phyloP scores from a whole-genome alignment of 306 rosid species.

The Acacia acuminata region DNA sequence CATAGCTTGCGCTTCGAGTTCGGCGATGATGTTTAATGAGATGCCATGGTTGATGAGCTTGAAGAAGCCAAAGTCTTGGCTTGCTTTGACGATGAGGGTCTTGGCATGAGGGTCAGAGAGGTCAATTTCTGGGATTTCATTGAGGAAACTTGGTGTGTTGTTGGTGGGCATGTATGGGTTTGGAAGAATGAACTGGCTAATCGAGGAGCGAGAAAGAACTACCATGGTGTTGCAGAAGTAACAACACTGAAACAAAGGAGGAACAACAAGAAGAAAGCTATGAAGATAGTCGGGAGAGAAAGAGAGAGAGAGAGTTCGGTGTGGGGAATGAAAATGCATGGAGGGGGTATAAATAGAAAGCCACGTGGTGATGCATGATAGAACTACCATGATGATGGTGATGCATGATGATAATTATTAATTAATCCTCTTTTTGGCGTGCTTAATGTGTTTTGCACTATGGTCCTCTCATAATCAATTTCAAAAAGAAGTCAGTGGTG shows the following conservation, averaged over 20 bases:
- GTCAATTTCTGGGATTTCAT: slow-evolving; percentile 62
- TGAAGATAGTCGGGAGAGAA: background rate
- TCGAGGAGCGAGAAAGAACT: slow-evolving; percentile 58
- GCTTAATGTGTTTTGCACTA: background rate
- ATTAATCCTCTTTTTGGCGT: background rate
- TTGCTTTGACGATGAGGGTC: slow-evolving; percentile 57
- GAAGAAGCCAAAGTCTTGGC: slow-evolving; percentile 64
- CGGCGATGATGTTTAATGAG: slow-evolving; percentile 53
- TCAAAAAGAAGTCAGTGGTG: background rate
- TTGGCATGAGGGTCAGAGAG: slow-evolving; percentile 60
- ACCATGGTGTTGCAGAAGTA: slow-evolving; percentile 49
- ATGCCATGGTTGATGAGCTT: slow-evolving; percentile 71
- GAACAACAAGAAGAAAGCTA: background rate
- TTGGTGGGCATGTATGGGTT: slow-evolving; percentile 42
- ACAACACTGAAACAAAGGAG: background rate
- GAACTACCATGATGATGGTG: background rate
- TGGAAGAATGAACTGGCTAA: slow-evolving; percentile 44
- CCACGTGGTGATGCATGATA: slow-evolving; percentile 16
- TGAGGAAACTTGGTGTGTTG: slow-evolving; percentile 21
- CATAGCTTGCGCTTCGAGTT: slow-evolving; percentile 58
- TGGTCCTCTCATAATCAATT: background rate
- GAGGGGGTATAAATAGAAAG: slow-evolving; percentile 35
- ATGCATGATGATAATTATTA: background rate
- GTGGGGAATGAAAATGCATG: slow-evolving; percentile 41
- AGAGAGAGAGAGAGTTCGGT: background rate